These are phyloP conservation scores for Camelina hispida DNA, from an alignment of 345 rosid species.

Conservation along the genomic window DNA sequence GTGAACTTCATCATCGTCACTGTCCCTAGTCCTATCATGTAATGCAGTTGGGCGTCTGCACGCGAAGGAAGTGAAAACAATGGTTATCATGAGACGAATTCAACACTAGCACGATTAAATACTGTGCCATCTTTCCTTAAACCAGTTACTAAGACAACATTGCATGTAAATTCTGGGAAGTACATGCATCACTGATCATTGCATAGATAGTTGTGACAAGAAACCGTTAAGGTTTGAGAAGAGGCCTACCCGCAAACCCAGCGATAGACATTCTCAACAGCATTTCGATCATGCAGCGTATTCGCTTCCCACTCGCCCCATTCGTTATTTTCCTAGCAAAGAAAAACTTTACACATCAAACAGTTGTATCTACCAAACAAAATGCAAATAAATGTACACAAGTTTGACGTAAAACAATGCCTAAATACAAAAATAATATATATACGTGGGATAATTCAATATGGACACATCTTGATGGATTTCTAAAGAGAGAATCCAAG, in stretches of 20 bases:
- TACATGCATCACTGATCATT: background rate
- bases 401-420: constrained; percentile 9
- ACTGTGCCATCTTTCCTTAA: constrained; percentile 9
- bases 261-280: constrained; percentile 84
- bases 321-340: constrained; percentile 65
- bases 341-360: background rate
- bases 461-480: constrained; percentile 11
- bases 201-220: constrained; percentile 16
- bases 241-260: constrained; percentile 91
- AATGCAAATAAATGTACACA: constrained; percentile 21
- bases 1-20: constrained; percentile 54
- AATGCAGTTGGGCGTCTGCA: constrained; percentile 96
- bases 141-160: constrained; percentile 16
- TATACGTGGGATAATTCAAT: background rate
- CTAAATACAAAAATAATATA: background rate
- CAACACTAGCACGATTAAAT: background rate
- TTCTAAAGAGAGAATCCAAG: constrained; percentile 5
- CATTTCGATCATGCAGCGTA: constrained; percentile 80
- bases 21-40: constrained; percentile 93
- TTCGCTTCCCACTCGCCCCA: constrained; percentile 87
- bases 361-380: constrained; percentile 14
- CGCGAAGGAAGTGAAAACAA: background rate
- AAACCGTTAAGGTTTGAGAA: constrained; percentile 20
- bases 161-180: constrained; percentile 14
- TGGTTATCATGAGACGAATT: constrained; percentile 15